Evolutionary conservation across 2,329 filamentous ascomycete genomes (phyloP), one percentile per base, ranked within the genome.

Genomic region (Xylariaceae sp.): DNA sequence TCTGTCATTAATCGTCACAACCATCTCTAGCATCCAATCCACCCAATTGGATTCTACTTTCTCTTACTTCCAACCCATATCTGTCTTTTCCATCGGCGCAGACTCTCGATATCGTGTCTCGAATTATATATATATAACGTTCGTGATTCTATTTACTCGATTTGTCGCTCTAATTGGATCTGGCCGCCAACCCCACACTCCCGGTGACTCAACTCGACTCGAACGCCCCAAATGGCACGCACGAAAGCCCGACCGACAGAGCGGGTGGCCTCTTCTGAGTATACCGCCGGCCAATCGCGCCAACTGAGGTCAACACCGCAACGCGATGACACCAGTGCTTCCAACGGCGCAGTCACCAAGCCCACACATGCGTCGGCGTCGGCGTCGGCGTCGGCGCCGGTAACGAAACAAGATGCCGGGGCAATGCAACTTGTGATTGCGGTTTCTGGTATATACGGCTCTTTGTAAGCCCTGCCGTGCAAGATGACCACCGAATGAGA

Each of bases 381-480:
- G 43, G 48, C 57, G 37, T 42, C 47, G n/a, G n/a, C n/a, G n/a
- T n/a, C n/a, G 26, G 35, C 35, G 11, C 30, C 51, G 43, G 26
- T 4, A 19, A 63, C 72, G 44, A 72, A 71, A 62, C 67, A 73
- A 52, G 79, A 83, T 31, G 79, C 86, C 6, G 88, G 89, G 3
- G 69, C 89, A 32, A 68, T 87, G 65, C 88, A 95, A 71, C 81
- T 96, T 53, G 73, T 91, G 47, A 82, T 95, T 58, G 92, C 91
- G 61, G 90, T 96, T n/a, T 85, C 85, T 5, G 94, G 94, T 56
- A 99, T 99, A 65, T 99, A 99, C 71, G 90, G 87, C 37, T 95
- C 91, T 37, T 99, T 99, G 92, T 96, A 81, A 3, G 53, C 52
- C 37, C 43, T 26, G 11, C 6, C 43, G 19, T 6, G 32, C 11